Evolutionary conservation across 768 basidiomycete species (phyloP).

Genomic region (Mrakia blollopis): DNA sequence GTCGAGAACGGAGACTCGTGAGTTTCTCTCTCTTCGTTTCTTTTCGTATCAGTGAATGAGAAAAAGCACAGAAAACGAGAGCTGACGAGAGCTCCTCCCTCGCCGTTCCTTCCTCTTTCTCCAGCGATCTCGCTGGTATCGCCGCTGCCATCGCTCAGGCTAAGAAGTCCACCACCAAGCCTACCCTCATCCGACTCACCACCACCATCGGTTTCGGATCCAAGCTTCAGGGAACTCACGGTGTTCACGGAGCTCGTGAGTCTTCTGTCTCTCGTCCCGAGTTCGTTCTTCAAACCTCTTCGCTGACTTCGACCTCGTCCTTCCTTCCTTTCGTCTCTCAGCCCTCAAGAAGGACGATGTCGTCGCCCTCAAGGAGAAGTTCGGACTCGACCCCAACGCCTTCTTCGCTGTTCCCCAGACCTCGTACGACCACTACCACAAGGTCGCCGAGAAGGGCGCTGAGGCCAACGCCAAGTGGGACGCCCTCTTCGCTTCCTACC

Average conservation of each 20-base stretch:
- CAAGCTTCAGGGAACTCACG: slow-evolving; percentile 85
- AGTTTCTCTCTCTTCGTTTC: slow-evolving; percentile 35
- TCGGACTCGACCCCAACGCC: slow-evolving; percentile 71
- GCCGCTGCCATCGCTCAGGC: slow-evolving; percentile 72
- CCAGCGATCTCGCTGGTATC: slow-evolving; percentile 70
- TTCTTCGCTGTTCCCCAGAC: slow-evolving; percentile 72
- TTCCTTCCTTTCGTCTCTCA: slow-evolving; percentile 40
- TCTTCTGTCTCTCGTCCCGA: slow-evolving; percentile 35
- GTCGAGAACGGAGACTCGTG: slow-evolving; percentile 75
- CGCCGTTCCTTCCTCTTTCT: background rate
- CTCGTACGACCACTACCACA: slow-evolving; percentile 63
- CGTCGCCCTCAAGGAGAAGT: slow-evolving; percentile 70
- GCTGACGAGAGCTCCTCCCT: background rate
- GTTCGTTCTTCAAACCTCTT: background rate
- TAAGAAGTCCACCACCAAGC: slow-evolving; percentile 69
- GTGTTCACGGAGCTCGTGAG: slow-evolving; percentile 88
- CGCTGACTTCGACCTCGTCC: slow-evolving; percentile 9
- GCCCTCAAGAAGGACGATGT: slow-evolving; percentile 93
- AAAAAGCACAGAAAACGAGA: background rate
- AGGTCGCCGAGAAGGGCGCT: slow-evolving; percentile 66
- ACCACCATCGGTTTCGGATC: slow-evolving; percentile 95
- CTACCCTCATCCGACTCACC: slow-evolving; percentile 75
- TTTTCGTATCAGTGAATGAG: too few relatives aligned
- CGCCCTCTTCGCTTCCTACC: slow-evolving; percentile 60
- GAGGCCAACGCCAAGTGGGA: slow-evolving; percentile 71